Evolutionary conservation across 257 asterid species (phyloP).

Genomic region (Buddleja alternifolia): DNA sequence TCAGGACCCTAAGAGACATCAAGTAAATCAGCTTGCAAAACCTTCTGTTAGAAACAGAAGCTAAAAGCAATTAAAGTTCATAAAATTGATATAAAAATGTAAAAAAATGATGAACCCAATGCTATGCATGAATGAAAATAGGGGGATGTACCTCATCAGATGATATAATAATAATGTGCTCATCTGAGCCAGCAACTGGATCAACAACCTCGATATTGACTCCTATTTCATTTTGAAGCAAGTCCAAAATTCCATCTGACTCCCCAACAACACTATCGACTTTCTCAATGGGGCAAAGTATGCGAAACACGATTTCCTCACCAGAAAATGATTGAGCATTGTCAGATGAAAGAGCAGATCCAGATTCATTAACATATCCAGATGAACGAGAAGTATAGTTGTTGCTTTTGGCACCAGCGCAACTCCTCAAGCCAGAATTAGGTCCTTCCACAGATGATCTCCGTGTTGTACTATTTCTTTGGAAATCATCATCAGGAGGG

Average conservation of each 20-base stretch:
- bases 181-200: constrained; percentile 63
- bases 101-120: background rate
- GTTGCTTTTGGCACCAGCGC: no score
- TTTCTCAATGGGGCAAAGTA: constrained; percentile 83
- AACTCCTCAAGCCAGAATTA: no score
- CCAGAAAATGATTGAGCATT: constrained; percentile 49
- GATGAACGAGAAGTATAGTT: constrained; percentile 53
- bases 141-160: constrained; percentile 77
- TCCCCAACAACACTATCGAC: constrained; percentile 73
- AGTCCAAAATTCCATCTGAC: constrained; percentile 72
- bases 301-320: constrained; percentile 83
- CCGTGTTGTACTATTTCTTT: constrained; percentile 42
- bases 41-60: constrained; percentile 7
- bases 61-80: background rate
- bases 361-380: no score
- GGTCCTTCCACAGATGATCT: constrained; percentile 64
- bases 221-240: constrained; percentile 85
- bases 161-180: constrained; percentile 66
- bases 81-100: constrained; percentile 13
- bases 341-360: constrained; percentile 37
- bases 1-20: constrained; percentile 76
- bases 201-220: constrained; percentile 71
- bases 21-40: constrained; percentile 35
- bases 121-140: constrained; percentile 4
- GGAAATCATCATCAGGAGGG: constrained; percentile 67